A percentile compares a stretch with the other conserved stretches of the same genome.
Conservation (phyloP, 805 yeast species). For the Lachancea fermentati region DNA sequence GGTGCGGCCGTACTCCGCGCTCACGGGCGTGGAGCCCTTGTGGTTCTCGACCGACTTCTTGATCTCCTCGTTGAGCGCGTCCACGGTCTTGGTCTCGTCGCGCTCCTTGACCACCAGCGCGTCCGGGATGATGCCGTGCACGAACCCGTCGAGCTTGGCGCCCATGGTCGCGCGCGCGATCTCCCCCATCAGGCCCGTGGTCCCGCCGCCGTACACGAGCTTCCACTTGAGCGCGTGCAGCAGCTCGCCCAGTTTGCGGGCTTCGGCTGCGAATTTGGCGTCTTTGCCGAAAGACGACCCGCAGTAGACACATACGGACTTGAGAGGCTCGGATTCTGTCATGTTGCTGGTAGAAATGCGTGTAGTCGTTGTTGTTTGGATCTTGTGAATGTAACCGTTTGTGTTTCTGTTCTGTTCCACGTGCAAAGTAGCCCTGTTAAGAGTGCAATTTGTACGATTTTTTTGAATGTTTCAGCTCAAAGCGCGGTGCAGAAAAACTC, state of each 20-base stretch:
- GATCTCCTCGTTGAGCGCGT: constrained; percentile 42
- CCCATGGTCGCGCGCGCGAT: constrained; percentile 60
- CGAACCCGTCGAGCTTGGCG: constrained; percentile 46
- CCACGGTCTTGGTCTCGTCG: constrained; percentile 34
- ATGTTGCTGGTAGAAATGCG: neutral
- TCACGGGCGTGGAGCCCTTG: constrained; percentile 57
- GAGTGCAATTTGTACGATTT: too few relatives aligned
- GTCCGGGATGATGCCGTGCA: constrained; percentile 82
- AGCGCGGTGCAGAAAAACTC: too few relatives aligned
- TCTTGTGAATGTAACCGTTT: too few relatives aligned
- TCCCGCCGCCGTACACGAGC: constrained; percentile 85
- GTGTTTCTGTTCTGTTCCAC: too few relatives aligned
- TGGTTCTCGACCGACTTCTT: constrained; percentile 54
- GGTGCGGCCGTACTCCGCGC: constrained; percentile 60
- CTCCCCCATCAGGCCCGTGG: constrained; percentile 77
- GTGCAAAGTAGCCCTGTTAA: too few relatives aligned
- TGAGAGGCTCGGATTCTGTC: constrained; percentile 4
- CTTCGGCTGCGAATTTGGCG: constrained; percentile 44
- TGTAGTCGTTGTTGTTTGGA: too few relatives aligned
- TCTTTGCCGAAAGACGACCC: constrained; percentile 73
- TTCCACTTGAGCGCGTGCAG: constrained; percentile 62
- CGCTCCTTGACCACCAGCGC: constrained; percentile 74
- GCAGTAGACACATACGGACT: constrained; percentile 74
- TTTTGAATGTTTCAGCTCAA: too few relatives aligned
- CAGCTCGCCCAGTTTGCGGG: constrained; percentile 53